These are phyloP conservation scores for Epichloe sylvatica DNA, from an alignment of 2,329 filamentous ascomycete species.

Conservation along the genomic window DNA sequence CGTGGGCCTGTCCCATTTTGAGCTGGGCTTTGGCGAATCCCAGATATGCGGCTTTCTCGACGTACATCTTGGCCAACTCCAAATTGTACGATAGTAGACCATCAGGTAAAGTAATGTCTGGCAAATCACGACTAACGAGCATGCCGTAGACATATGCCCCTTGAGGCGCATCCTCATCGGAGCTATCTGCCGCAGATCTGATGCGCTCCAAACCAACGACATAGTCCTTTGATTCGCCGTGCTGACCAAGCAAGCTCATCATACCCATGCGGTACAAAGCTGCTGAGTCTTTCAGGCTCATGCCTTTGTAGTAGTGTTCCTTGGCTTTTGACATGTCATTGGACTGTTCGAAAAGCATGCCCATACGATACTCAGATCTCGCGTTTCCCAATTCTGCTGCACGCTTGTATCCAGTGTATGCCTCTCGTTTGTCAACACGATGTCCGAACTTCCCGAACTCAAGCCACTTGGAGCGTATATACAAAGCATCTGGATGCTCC, in stretches of 20 bases:
- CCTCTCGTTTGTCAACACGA: conserved; percentile 85
- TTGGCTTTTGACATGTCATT: conserved; percentile 87
- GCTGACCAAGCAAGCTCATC: conserved; percentile 93
- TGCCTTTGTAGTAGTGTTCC: conserved; percentile 75
- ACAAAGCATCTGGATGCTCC: conserved; percentile 83
- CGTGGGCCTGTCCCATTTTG: conserved; percentile 93
- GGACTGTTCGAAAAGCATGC: conserved; percentile 94
- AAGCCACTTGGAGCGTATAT: conserved; percentile 90
- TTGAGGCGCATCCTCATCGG: conserved; percentile 93
- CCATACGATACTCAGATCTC: conserved; percentile 88
- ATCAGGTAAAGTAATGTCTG: conserved; percentile 73
- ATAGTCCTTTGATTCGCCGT: conserved; percentile 76
- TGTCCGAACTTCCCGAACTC: conserved; percentile 95
- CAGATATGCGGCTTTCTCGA: conserved; percentile 91
- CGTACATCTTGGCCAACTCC: conserved; percentile 64
- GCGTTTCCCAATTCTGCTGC: conserved; percentile 79
- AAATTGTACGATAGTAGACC: conserved; percentile 57
- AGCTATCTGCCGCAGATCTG: conserved; percentile 64
- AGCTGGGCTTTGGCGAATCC: conserved; percentile 93
- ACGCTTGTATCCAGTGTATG: conserved; percentile 71
- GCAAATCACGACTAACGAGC: conserved; percentile 78
- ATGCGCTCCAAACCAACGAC: conserved; percentile 68
- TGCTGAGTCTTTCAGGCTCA: conserved; percentile 71
- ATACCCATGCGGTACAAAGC: conserved; percentile 80
- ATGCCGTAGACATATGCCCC: conserved; percentile 93